Base-by-base conservation (phyloP, 78 protist species). In the Cavenderia fasciculata region DNA sequence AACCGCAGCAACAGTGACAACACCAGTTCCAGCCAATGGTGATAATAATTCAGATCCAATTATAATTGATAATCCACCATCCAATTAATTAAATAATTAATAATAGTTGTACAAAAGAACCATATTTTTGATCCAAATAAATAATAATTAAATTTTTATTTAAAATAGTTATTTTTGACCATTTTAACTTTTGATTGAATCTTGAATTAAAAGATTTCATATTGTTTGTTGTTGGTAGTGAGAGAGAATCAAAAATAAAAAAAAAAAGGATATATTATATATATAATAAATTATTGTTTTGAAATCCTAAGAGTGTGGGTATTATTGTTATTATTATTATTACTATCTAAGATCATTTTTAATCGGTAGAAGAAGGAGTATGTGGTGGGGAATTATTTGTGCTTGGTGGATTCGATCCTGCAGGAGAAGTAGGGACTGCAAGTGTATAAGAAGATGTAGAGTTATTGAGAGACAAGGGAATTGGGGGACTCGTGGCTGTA, bases 391-490 rank as follows among this genome's bases (percentile, higher is more conserved):
- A 57, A 27, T 57, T 57, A 36, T 57, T 57, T 29, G 2, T 29
- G 63, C 14, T 25, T 61, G 11, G 69, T 61, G 41, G 31, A 18
- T 8, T 5, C 19, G 72, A 36, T 1, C 51, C 12, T 2, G 72
- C 6, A 4, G 72, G 47, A 11, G 47, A 21, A 36, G 54, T 63
- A 5, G 72, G 72, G 18, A 57, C 63, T 6, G 63, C 63, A 3
- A 36, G 72, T 11, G 72, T 40, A 63, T 63, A 63, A 27, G 72
- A n/a, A n/a, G n/a, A n/a, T n/a, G n/a, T n/a, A n/a, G n/a, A 34
- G 8, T 63, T 63, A 21, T 40, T 63, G 19, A 63, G 47, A 11
- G 43, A 36, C 1, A 63, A 23, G 33, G 72, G 72, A 36, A 63
- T 63, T 2, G 72, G 72, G 14, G 54, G 54, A 18, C 27, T 12